Percentiles rank a stretch among this genome's conserved stretches.
Conservation (phyloP, 331 rosid species). For the Spiraea crenata region DNA sequence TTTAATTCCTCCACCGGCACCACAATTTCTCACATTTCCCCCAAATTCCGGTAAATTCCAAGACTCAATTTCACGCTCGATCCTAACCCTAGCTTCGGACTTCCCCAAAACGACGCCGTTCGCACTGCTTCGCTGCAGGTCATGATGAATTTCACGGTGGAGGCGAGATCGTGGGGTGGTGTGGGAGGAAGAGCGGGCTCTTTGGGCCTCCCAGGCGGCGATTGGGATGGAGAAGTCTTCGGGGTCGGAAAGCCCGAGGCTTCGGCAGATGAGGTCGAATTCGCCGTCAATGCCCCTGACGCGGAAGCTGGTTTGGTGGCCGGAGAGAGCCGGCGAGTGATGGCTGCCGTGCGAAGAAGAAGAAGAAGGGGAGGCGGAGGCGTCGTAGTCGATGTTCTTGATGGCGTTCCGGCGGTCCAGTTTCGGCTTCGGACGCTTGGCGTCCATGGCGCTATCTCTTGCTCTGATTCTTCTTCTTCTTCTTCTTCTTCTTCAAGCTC, state of each 20-base stretch:
- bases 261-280: slow-evolving; percentile 51
- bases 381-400: slow-evolving; percentile 40
- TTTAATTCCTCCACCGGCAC: slow-evolving; percentile 29
- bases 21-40: slow-evolving; percentile 1
- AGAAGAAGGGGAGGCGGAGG: slow-evolving; percentile 23
- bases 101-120: slow-evolving; percentile 1
- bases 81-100: slow-evolving; percentile 16
- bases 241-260: slow-evolving; percentile 61
- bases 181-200: slow-evolving; percentile 28
- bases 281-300: slow-evolving; percentile 55
- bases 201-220: slow-evolving; percentile 56
- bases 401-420: slow-evolving; percentile 61
- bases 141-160: neutral
- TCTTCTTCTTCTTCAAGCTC: neutral
- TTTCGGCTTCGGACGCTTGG: slow-evolving; percentile 28
- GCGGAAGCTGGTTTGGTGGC: slow-evolving; percentile 41
- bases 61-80: neutral
- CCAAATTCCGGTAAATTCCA: neutral
- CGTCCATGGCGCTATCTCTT: slow-evolving; percentile 48
- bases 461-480: too few species aligned
- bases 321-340: neutral
- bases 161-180: slow-evolving; percentile 10
- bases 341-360: neutral
- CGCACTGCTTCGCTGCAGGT: neutral
- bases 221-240: slow-evolving; percentile 58